Conservation (phyloP, 306 rosid species). For the Cucumis hystrix region DNA sequence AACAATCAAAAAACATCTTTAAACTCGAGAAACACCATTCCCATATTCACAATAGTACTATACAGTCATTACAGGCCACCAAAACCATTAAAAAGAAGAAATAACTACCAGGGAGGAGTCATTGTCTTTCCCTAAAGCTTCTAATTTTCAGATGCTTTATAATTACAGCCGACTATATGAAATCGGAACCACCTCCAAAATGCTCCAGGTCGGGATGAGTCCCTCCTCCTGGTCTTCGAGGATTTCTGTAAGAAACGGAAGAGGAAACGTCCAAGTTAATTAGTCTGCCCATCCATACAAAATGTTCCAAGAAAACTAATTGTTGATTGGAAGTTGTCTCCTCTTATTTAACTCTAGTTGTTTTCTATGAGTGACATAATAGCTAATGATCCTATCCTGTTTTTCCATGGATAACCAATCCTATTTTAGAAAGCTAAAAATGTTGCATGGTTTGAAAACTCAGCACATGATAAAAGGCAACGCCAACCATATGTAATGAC, state of each 20-base stretch:
- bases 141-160: background rate
- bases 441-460: background rate
- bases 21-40: background rate
- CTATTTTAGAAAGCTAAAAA: background rate
- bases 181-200: constrained; percentile 61
- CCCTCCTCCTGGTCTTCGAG: constrained; percentile 39
- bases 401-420: background rate
- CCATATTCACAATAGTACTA: background rate
- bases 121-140: background rate
- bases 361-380: background rate
- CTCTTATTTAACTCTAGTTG: background rate
- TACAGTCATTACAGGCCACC: background rate
- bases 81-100: background rate
- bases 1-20: background rate
- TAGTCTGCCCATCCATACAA: background rate
- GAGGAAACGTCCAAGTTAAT: background rate
- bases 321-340: background rate
- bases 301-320: background rate
- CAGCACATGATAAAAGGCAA: background rate
- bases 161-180: constrained; percentile 21
- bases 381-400: background rate
- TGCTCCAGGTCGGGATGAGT: constrained; percentile 73
- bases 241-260: constrained; percentile 29
- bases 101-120: background rate
- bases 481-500: background rate